Base-by-base conservation (phyloP, 192 early-diverging fungal genomes). In the Phycomyces nitens region DNA sequence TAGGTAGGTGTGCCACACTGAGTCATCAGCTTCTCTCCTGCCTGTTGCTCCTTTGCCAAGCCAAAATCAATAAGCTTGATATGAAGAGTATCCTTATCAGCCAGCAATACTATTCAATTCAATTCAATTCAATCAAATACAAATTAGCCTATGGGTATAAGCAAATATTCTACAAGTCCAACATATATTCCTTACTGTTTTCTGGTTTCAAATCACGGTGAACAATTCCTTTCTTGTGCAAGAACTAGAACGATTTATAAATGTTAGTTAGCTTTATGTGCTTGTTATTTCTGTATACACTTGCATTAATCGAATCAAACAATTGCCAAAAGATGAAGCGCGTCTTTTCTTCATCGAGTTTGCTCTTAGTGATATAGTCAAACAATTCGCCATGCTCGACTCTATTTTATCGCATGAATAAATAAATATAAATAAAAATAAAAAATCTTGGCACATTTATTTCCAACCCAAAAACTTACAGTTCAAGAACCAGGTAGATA, bases 11-110 rank as follows among this genome's bases (percentile, higher is more conserved):
- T 98, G 2, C 95, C 95, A 67, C 95, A 98, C 34, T 85, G 80
- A 6, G 90, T 93, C 14, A 27, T 24, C 20, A 65, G 47, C 5
- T 16, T 29, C 4, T 43, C 22, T 12, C 41, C 51, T 27, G 39
- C 20, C 0, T 49, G 24, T 41, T 29, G n/a, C 41, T 80, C 80
- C 42, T 75, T 95, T 47, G 95, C 92, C 42, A 98, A 72, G 0
- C 95, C 95, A 80, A 98, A 98, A 74, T 98, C 95, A 18, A 89
- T 84, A 43, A 98, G 85, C 84, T 94, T 98, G 70, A 96, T 81
- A 61, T 81, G 79, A 39, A 82, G 57, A 4, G 64, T 21, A 5
- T 71, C 66, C 54, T 70, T 72, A 62, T 81, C 76, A 22, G 80
- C 77, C n/a, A 83, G 58, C 14, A 81, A 53, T 23, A 89, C 82